phyloP scores from a whole-genome alignment of 192 early-diverging fungal genomes.

The Umbelopsis sp. region DNA sequence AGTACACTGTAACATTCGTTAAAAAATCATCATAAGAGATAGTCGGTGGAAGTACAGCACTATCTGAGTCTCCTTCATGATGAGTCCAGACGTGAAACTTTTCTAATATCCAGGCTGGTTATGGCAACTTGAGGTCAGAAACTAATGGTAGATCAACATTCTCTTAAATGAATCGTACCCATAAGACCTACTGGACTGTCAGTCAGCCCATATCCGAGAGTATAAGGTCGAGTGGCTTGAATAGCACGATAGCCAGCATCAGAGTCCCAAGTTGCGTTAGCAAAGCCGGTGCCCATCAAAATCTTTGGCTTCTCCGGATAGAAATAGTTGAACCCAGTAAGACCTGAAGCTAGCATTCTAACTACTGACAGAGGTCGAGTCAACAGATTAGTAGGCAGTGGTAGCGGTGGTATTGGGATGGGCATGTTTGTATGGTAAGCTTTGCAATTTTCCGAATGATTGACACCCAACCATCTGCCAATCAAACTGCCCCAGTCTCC shows the following conservation, averaged over 20 bases:
- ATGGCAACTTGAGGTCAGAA: neutral
- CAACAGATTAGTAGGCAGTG: constrained; percentile 1
- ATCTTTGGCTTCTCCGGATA: neutral
- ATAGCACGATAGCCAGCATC: constrained; percentile 30
- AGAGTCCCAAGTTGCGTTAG: neutral
- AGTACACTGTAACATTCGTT: constrained; percentile 60
- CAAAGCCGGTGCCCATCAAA: neutral
- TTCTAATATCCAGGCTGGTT: constrained; percentile 34
- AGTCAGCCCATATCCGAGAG: constrained; percentile 27
- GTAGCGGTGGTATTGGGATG: constrained; percentile 1
- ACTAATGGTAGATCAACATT: neutral
- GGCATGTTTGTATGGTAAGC: constrained; percentile 27
- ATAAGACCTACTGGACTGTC: constrained; percentile 33
- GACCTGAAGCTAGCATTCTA: constrained; percentile 1
- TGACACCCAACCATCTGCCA: constrained; percentile 3
- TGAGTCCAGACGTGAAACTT: constrained; percentile 34
- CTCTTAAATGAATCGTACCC: constrained; percentile 9
- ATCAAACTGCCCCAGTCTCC: constrained; percentile 31
- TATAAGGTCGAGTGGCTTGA: constrained; percentile 29
- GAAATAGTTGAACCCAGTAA: constrained; percentile 11
- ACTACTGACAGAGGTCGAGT: constrained; percentile 14
- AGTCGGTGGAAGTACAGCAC: neutral
- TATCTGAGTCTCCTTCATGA: constrained; percentile 19
- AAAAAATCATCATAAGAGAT: constrained; percentile 42
- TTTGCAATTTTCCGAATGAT: constrained; percentile 17